Percentiles rank a stretch among this genome's conserved stretches.
Evolutionary conservation across 805 yeast genomes (phyloP).

Genomic region (Pichia heedii): DNA sequence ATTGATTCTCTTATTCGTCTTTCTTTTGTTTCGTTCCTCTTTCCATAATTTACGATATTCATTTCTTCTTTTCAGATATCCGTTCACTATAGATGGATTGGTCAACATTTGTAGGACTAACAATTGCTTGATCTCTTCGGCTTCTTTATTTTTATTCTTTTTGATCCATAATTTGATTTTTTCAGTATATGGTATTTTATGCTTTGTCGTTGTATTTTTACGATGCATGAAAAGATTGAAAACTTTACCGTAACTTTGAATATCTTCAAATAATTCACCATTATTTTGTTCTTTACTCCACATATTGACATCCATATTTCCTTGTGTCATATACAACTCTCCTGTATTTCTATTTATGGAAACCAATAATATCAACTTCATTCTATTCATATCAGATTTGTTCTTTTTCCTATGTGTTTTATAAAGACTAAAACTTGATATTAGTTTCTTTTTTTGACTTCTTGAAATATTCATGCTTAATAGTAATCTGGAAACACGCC

Average conservation of each 20-base stretch:
- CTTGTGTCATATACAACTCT: slow-evolving; percentile 25
- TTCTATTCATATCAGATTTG: background rate
- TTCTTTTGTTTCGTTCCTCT: background rate
- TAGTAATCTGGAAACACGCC: slow-evolving; percentile 22
- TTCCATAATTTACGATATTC: background rate
- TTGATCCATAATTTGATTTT: slow-evolving; percentile 6
- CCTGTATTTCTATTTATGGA: slow-evolving; percentile 28
- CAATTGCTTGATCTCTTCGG: slow-evolving; percentile 17
- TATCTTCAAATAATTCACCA: slow-evolving; percentile 25
- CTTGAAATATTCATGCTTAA: slow-evolving; percentile 19
- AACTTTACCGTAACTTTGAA: slow-evolving; percentile 18
- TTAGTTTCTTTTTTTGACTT: slow-evolving; percentile 20
- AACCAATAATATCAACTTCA: slow-evolving; percentile 20
- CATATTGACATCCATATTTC: slow-evolving; percentile 26
- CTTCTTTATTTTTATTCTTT: slow-evolving; percentile 5
- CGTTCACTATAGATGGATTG: slow-evolving; percentile 16
- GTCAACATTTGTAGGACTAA: slow-evolving; percentile 20
- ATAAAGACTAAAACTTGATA: slow-evolving; percentile 22
- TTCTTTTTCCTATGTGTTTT: slow-evolving; percentile 1
- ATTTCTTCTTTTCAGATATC: background rate
- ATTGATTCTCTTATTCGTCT: background rate
- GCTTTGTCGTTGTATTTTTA: background rate
- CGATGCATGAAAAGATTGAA: slow-evolving; percentile 14
- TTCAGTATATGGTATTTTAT: background rate
- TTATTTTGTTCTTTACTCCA: slow-evolving; percentile 28